A percentile compares a stretch with the other conserved stretches of the same genome.
These are phyloP conservation scores for Wickerhamomyces queroliae DNA, from an alignment of 805 yeast species.

Conservation along the genomic window DNA sequence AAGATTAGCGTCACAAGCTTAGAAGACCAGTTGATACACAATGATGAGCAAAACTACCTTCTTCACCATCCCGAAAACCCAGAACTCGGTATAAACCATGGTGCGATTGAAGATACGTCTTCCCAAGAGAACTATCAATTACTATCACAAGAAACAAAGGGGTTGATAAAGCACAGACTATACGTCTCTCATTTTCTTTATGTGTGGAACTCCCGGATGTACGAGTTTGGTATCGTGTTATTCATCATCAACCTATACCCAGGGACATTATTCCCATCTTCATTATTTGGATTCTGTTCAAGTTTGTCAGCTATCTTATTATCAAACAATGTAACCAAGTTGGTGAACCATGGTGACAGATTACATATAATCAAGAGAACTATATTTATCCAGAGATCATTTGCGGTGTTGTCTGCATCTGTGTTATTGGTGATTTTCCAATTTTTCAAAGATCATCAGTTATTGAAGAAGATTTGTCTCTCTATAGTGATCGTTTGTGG, in stretches of 20 bases:
- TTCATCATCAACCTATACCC: slow-evolving; percentile 30
- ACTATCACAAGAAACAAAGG: neutral
- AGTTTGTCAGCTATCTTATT: slow-evolving; percentile 23
- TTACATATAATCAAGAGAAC: slow-evolving; percentile 27
- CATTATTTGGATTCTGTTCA: slow-evolving; percentile 28
- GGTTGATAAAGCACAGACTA: slow-evolving; percentile 2
- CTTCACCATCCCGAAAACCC: neutral
- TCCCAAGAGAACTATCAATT: no score
- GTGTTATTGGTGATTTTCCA: slow-evolving; percentile 7
- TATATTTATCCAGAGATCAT: slow-evolving; percentile 21
- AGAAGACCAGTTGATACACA: neutral
- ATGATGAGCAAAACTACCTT: neutral
- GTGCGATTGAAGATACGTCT: neutral
- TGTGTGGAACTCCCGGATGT: slow-evolving; percentile 34
- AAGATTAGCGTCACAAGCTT: neutral
- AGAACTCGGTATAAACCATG: neutral
- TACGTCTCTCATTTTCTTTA: slow-evolving; percentile 30
- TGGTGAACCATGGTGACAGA: slow-evolving; percentile 24
- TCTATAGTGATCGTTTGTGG: slow-evolving; percentile 24
- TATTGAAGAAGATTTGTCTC: slow-evolving; percentile 7
- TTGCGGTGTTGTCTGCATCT: slow-evolving; percentile 11
- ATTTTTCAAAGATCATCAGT: slow-evolving; percentile 5
- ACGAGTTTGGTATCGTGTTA: slow-evolving; percentile 31
- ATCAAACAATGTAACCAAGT: slow-evolving; percentile 22
- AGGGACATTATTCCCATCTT: slow-evolving; percentile 27